These are phyloP conservation scores for Raddia guianensis DNA, from an alignment of 176 grass and related monocot genomes.

Conservation along the genomic window DNA sequence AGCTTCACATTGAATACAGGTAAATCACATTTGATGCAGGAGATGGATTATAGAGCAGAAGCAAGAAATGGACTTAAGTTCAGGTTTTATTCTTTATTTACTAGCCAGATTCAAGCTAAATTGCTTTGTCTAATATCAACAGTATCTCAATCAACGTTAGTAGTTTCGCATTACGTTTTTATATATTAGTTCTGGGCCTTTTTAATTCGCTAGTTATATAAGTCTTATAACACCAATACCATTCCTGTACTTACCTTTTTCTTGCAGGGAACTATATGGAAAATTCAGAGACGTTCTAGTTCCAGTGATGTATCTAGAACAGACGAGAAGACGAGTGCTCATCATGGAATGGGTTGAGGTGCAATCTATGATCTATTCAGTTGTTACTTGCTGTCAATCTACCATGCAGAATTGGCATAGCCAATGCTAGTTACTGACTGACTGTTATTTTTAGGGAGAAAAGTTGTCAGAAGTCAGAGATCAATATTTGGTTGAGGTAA, in stretches of 20 bases:
- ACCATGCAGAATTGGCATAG: constrained; percentile 14
- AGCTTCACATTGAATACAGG: constrained; percentile 99
- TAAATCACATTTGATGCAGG: constrained; percentile 99
- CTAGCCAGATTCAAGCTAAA: constrained; percentile 18
- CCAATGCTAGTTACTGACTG: constrained; percentile 21
- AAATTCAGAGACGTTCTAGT: constrained; percentile 79
- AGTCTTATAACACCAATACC: background rate
- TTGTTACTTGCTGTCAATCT: constrained; percentile 14
- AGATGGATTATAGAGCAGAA: constrained; percentile 99
- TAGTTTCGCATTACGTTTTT: background rate
- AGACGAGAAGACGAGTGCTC: constrained; percentile 72
- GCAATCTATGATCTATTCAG: constrained; percentile 32
- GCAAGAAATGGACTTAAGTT: constrained; percentile 91
- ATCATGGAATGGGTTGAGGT: constrained; percentile 99
- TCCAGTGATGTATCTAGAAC: constrained; percentile 89
- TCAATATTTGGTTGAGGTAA: constrained; percentile 95
- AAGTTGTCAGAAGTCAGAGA: constrained; percentile 87
- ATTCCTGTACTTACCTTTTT: constrained; percentile 27
- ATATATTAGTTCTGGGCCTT: constrained; percentile 1
- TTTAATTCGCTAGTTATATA: background rate
- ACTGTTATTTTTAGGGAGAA: constrained; percentile 52
- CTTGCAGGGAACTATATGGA: constrained; percentile 80
- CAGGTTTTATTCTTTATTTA: constrained; percentile 63
- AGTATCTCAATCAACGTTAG: background rate
- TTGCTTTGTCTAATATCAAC: constrained; percentile 25